phyloP scores from a whole-genome alignment of 305 asterid species.

The Fraxinus nigra region DNA sequence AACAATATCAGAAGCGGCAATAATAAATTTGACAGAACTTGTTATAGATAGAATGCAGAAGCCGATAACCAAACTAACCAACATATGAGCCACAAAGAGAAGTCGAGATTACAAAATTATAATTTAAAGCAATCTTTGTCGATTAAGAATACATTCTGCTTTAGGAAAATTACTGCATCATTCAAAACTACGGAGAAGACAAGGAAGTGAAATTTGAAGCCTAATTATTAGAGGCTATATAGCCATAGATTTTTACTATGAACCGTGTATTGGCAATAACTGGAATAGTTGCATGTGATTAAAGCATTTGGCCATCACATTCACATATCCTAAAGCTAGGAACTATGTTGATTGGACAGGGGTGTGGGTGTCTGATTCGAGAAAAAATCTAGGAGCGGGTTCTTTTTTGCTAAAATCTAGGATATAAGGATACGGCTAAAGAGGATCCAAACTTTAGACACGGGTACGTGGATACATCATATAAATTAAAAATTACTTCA shows the following conservation, averaged over 20 bases:
- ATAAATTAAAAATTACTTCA: background rate
- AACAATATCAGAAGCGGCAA: background rate
- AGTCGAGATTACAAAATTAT: background rate
- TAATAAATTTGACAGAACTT: background rate
- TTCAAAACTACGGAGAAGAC: background rate
- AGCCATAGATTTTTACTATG: background rate
- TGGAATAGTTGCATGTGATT: background rate
- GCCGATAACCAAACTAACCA: background rate
- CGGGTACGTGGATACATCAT: background rate
- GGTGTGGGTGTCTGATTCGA: background rate
- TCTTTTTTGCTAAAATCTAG: background rate
- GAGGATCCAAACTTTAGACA: background rate
- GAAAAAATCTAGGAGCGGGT: background rate
- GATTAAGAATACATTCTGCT: background rate
- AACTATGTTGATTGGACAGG: background rate
- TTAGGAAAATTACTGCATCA: background rate
- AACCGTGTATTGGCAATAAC: background rate
- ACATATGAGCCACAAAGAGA: background rate
- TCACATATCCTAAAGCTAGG: background rate
- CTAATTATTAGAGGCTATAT: background rate
- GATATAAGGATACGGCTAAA: background rate
- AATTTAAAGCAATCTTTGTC: background rate
- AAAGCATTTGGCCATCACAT: background rate
- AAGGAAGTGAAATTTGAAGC: background rate
- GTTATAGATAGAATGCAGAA: background rate